Conservation (phyloP, 2,329 filamentous ascomycete genomes). For the Sporothrix mexicana region DNA sequence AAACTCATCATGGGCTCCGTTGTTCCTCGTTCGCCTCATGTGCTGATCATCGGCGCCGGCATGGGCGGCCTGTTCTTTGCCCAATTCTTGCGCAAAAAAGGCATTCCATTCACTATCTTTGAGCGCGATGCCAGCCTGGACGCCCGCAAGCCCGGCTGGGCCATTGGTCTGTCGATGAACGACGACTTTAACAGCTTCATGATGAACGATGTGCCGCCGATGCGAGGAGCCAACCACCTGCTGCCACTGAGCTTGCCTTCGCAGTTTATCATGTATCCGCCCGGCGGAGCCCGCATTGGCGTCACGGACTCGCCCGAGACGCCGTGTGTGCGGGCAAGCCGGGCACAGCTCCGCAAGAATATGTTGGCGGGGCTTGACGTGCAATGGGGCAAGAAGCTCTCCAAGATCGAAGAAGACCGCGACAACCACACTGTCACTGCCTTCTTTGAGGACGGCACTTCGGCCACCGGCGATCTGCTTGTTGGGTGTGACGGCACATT, state of each 20-base stretch:
- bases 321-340: conserved; percentile 44
- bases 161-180: conserved; percentile 43
- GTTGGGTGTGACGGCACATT: conserved; percentile 55
- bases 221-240: conserved; percentile 40
- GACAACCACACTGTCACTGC: conserved; percentile 46
- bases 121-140: conserved; percentile 46
- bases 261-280: conserved; percentile 38
- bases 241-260: conserved; percentile 41
- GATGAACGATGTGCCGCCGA: conserved; percentile 38
- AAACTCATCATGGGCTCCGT: conserved; percentile 8
- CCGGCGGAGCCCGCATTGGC: conserved; percentile 32
- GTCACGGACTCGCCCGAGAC: conserved; percentile 42
- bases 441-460: conserved; percentile 52
- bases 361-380: conserved; percentile 42
- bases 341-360: conserved; percentile 42
- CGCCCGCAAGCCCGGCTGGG: conserved; percentile 43
- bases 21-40: conserved; percentile 34
- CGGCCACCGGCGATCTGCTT: conserved; percentile 51
- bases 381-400: conserved; percentile 50
- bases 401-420: conserved; percentile 46
- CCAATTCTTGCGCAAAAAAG: conserved; percentile 46
- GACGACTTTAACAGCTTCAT: conserved; percentile 38
- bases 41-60: conserved; percentile 52
- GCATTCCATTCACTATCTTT: conserved; percentile 47
- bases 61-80: conserved; percentile 51